phyloP scores from a whole-genome alignment of 2,329 filamentous ascomycete genomes.

The Ceratocystis variospora region DNA sequence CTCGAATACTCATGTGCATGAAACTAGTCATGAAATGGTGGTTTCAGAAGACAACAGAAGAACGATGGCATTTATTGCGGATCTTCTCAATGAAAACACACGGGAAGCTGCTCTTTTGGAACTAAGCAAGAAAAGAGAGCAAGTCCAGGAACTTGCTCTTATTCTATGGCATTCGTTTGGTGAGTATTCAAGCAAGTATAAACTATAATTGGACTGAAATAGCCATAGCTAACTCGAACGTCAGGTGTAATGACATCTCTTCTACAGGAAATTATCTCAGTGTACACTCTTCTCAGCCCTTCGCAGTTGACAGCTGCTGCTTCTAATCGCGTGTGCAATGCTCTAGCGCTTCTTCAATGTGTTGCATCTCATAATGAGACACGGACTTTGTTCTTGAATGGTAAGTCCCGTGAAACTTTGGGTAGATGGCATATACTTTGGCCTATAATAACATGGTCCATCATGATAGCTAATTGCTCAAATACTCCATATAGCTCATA shows the following conservation, averaged over 20 bases:
- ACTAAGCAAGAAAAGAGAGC: conserved; percentile 95
- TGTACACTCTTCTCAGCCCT: conserved; percentile 91
- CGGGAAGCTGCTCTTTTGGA: conserved; percentile 86
- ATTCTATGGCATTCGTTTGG: conserved; percentile 98
- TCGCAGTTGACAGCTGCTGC: conserved; percentile 96
- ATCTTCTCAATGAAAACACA: conserved; percentile 74
- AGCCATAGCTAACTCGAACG: not conserved
- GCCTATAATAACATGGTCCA: too few relatives aligned
- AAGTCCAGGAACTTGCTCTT: conserved; percentile 88
- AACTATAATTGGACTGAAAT: not conserved
- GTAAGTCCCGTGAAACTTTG: conserved; percentile 35
- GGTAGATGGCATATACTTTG: not conserved
- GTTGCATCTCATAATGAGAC: conserved; percentile 97
- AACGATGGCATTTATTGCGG: conserved; percentile 85
- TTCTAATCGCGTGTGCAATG: conserved; percentile 94
- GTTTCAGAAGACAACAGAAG: conserved; percentile 81
- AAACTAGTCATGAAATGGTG: conserved; percentile 45
- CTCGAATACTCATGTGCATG: conserved; percentile 38
- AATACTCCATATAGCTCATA: conserved; percentile 55
- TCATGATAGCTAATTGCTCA: not conserved
- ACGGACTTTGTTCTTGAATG: conserved; percentile 79
- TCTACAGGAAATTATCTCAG: conserved; percentile 95
- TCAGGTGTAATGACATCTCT: conserved; percentile 94
- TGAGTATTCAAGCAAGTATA: conserved; percentile 27
- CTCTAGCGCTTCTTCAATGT: conserved; percentile 85